Conservation (phyloP, 805 yeast species). For the Lipomyces japonicus region DNA sequence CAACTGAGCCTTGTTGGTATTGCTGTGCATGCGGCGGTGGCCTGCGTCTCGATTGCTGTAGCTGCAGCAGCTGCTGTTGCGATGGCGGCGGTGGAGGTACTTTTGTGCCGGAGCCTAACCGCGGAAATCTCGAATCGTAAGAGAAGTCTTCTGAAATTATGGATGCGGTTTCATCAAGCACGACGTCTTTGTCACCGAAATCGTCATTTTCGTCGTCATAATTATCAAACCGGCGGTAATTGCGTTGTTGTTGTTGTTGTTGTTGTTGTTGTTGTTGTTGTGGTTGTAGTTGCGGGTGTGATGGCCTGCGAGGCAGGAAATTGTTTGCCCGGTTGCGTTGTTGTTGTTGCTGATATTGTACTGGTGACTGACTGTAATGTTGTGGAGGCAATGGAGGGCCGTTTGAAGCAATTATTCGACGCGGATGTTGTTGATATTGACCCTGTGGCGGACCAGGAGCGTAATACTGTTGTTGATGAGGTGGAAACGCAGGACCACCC, state of each 20-base stretch:
- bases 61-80: slow-evolving; percentile 10
- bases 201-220: slow-evolving; percentile 4
- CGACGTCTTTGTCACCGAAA: slow-evolving; percentile 9
- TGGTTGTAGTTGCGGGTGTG: not conserved
- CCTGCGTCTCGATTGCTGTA: not conserved
- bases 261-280: not conserved
- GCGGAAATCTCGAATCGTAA: slow-evolving; percentile 22
- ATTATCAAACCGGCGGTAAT: not conserved
- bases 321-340: not conserved
- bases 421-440: not conserved
- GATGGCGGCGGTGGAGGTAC: slow-evolving; percentile 10
- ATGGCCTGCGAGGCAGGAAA: not conserved
- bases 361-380: not conserved
- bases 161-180: slow-evolving; percentile 16
- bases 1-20: too few species aligned
- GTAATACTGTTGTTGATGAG: not conserved
- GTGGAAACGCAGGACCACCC: not conserved
- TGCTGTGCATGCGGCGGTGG: slow-evolving; percentile 11
- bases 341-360: not conserved
- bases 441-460: not conserved
- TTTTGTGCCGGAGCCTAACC: slow-evolving; percentile 11
- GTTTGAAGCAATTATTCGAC: not conserved
- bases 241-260: slow-evolving; percentile 3
- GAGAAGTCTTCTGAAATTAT: slow-evolving; percentile 19
- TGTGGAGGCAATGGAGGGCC: not conserved